Evolutionary conservation across 106 monocot species (phyloP).

Genomic region (Dendrobium huoshanense): DNA sequence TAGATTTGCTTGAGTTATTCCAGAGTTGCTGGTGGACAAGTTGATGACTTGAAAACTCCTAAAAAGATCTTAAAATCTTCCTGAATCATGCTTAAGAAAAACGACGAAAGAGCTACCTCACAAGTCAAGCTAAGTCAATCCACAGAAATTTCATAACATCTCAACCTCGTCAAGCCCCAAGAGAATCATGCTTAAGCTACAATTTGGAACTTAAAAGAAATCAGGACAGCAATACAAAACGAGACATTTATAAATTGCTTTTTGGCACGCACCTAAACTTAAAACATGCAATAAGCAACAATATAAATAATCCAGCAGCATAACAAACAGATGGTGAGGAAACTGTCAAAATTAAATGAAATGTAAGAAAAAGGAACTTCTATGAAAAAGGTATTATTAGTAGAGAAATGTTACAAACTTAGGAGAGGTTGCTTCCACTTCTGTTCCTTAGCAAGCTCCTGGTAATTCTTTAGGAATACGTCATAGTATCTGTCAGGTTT

Average conservation of each 20-base stretch:
- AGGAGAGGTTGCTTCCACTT: constrained; percentile 70
- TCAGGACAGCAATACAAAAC: background rate
- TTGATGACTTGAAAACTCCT: too few species aligned
- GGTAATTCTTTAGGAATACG: constrained; percentile 54
- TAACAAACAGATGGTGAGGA: background rate
- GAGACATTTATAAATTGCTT: background rate
- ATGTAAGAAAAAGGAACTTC: background rate
- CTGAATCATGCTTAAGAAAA: background rate
- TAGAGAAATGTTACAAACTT: constrained; percentile 18
- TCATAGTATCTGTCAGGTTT: constrained; percentile 60
- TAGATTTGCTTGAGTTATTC: too few species aligned
- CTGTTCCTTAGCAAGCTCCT: constrained; percentile 34
- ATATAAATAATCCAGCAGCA: background rate
- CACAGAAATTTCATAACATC: background rate
- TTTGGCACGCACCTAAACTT: background rate
- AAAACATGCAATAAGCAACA: background rate
- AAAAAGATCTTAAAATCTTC: too few species aligned
- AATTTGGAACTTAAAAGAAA: background rate
- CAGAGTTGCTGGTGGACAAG: too few species aligned
- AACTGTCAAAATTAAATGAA: background rate
- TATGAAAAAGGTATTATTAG: background rate
- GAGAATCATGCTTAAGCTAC: background rate
- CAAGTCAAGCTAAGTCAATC: background rate
- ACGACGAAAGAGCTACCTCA: background rate
- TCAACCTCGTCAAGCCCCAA: background rate